Evolutionary conservation across 169 alveolate genomes (phyloP).

Genomic region (Plasmodium yoelii): DNA sequence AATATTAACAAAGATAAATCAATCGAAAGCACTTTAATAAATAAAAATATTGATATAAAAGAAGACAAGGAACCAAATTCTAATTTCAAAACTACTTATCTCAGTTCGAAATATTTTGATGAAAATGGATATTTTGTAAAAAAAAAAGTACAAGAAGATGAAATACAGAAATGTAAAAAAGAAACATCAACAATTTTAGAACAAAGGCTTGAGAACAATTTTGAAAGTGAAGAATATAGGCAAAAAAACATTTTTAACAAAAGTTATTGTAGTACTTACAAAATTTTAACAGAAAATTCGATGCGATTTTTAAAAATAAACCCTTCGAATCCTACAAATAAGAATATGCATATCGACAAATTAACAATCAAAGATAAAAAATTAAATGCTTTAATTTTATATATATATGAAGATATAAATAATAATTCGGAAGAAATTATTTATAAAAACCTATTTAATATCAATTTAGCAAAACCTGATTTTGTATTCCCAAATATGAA

Average conservation of each 20-base stretch:
- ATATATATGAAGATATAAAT: slow-evolving; percentile 37
- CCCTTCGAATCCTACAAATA: neutral
- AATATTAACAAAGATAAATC: neutral
- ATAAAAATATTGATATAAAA: neutral
- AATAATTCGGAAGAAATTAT: slow-evolving; percentile 20
- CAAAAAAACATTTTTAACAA: slow-evolving; percentile 8
- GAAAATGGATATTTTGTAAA: slow-evolving; percentile 25
- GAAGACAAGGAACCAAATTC: neutral
- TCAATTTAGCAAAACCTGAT: slow-evolving; percentile 46
- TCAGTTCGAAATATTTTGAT: slow-evolving; percentile 42
- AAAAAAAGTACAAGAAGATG: slow-evolving; percentile 12
- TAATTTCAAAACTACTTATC: neutral
- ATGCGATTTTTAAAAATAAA: slow-evolving; percentile 11
- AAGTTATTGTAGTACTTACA: slow-evolving; percentile 50
- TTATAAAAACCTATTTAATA: slow-evolving; percentile 43
- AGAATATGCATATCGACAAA: neutral
- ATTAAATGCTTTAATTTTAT: slow-evolving; percentile 43
- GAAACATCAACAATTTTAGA: too few species aligned
- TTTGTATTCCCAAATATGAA: slow-evolving; percentile 61
- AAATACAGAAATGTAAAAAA: too few species aligned
- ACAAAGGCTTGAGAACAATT: too few species aligned
- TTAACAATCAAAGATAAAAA: slow-evolving; percentile 36
- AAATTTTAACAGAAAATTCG: slow-evolving; percentile 18
- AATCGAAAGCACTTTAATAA: neutral
- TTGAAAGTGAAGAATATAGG: too few species aligned